Evolutionary conservation across 768 basidiomycete genomes (phyloP).

Genomic region (Lactarius pseudohatsudake): DNA sequence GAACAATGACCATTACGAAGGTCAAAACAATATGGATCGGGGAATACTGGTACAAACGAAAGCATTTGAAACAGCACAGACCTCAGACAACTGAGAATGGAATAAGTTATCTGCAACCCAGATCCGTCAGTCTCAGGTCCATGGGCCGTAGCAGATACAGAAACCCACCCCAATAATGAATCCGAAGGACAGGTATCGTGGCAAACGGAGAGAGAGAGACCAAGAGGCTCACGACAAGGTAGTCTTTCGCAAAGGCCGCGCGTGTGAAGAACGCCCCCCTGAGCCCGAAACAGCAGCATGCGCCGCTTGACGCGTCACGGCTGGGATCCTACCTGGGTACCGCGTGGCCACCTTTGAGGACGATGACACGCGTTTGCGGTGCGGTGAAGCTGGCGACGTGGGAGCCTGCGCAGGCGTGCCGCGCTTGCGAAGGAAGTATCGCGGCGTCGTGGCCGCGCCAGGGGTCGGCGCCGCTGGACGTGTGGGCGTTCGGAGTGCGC

Average conservation of each 20-base stretch:
- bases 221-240: constrained; percentile 8
- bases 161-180: constrained; percentile 15
- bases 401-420: not conserved
- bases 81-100: constrained; percentile 3
- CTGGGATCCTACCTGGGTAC: constrained; percentile 12
- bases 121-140: constrained; percentile 5
- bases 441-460: constrained; percentile 17
- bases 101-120: constrained; percentile 24
- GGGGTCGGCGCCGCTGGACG: not conserved
- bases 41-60: constrained; percentile 21
- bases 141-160: not conserved
- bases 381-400: constrained; percentile 7
- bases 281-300: constrained; percentile 20
- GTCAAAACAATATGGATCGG: not conserved
- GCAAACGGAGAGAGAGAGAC: not conserved
- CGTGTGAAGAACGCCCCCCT: constrained; percentile 25
- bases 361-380: constrained; percentile 15
- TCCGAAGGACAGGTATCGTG: constrained; percentile 10
- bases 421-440: constrained; percentile 33
- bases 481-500: not conserved
- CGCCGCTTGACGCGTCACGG: constrained; percentile 25
- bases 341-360: constrained; percentile 6
- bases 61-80: not conserved
- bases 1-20: constrained; percentile 1
- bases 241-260: constrained; percentile 26